phyloP scores from a whole-genome alignment of 1,284 basidiomycete genomes.

The Pascua sp. region DNA sequence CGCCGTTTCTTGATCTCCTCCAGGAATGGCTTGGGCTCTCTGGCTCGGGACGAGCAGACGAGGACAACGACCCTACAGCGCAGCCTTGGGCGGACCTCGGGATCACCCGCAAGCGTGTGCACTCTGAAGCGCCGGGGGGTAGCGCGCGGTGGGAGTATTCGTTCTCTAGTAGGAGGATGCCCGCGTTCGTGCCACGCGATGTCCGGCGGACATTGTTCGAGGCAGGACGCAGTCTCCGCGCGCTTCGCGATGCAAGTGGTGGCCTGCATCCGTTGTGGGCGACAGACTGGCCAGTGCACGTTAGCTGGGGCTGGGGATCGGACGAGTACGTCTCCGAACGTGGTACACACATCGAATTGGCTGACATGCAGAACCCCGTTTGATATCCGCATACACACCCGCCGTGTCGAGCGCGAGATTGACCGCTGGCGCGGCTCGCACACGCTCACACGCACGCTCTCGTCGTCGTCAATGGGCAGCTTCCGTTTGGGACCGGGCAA shows the following conservation, averaged over 20 bases:
- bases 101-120: slow-evolving; percentile 24
- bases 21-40: slow-evolving; percentile 42
- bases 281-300: slow-evolving; percentile 26
- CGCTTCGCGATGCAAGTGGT: slow-evolving; percentile 35
- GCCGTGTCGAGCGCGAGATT: slow-evolving; percentile 29
- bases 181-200: slow-evolving; percentile 36
- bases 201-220: slow-evolving; percentile 38
- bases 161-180: slow-evolving; percentile 36
- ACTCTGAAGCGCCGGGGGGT: background rate
- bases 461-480: slow-evolving; percentile 16
- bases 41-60: slow-evolving; percentile 21
- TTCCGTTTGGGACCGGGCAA: background rate
- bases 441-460: slow-evolving; percentile 15
- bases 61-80: slow-evolving; percentile 21
- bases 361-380: slow-evolving; percentile 7
- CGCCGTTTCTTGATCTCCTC: slow-evolving; percentile 32
- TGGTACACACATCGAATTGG: background rate
- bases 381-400: slow-evolving; percentile 20
- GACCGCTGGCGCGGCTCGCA: slow-evolving; percentile 29
- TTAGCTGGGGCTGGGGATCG: slow-evolving; percentile 34
- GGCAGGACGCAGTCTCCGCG: slow-evolving; percentile 37
- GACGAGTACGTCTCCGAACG: background rate
- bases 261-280: slow-evolving; percentile 37
- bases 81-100: slow-evolving; percentile 46
- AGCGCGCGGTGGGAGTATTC: slow-evolving; percentile 28